phyloP scores from a whole-genome alignment of 148 eudicot genomes.

The Fagopyrum esculentum region DNA sequence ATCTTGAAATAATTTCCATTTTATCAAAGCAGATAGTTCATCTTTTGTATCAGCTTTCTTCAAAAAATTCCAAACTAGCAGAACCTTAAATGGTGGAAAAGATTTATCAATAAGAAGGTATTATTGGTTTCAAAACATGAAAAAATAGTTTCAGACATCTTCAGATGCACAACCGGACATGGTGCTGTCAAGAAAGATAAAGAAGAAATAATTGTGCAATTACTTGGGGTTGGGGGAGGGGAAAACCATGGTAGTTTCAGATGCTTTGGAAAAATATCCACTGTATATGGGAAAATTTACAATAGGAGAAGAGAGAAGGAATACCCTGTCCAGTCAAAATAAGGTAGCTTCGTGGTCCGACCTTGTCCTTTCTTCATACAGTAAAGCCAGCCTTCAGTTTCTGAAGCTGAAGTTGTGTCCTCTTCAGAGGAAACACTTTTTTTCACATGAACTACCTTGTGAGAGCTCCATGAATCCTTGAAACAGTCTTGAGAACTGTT shows the following conservation, averaged over 20 bases:
- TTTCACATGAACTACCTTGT: conserved; percentile 75
- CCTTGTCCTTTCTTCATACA: conserved; percentile 86
- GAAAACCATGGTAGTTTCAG: neutral
- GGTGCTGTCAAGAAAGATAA: neutral
- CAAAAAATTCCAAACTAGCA: neutral
- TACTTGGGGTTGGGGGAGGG: neutral
- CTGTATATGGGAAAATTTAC: neutral
- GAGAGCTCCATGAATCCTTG: conserved; percentile 94
- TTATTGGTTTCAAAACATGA: neutral
- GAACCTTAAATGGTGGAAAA: neutral
- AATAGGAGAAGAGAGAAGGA: neutral
- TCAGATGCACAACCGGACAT: neutral
- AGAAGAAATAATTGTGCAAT: neutral
- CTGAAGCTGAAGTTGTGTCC: conserved; percentile 29
- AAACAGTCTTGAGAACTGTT: conserved; percentile 94
- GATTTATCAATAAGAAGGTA: neutral
- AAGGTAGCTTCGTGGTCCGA: conserved; percentile 67
- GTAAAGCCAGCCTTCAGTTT: conserved; percentile 72
- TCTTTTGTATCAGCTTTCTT: neutral
- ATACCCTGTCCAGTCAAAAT: conserved; percentile 98
- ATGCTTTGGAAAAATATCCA: neutral
- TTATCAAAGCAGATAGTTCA: neutral
- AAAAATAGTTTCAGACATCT: neutral
- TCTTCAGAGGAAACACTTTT: conserved; percentile 39
- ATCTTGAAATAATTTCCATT: neutral